Evolutionary conservation across 176 grass and related monocot species (phyloP), one percentile per base, ranked within the genome.

Genomic region (Juncus inflexus): DNA sequence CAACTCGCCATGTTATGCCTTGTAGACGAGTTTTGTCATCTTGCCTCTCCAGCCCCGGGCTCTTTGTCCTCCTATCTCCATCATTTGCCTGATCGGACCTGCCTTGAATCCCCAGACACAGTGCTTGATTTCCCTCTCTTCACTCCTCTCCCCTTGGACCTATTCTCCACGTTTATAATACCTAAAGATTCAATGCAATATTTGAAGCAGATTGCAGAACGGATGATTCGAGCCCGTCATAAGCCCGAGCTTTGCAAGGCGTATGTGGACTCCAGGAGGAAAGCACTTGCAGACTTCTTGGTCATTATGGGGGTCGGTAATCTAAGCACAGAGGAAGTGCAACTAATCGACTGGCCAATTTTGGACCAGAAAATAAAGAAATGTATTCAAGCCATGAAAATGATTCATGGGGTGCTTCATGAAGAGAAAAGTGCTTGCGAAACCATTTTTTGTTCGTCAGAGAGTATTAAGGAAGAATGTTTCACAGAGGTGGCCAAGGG

Each of bases 291-390:
- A 65, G 88, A 91, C 37, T 87, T 73, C 88, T 78, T 87, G 6
- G 57, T 62, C 12, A 74, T 85, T 66, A 80, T 87, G 12, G 88
- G 84, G 2, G 74, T 87, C 52, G 84, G 79, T 8, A 84, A 78
- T 56, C 80, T 84, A 64, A 84, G 80, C 74, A 67, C 78, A 4
- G 80, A 91, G 77, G 88, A 91, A 52, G 88, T 91, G 35, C 80
- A 87, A 66, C 73, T 68, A 4, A 78, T 84, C 7, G 84, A 91
- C 4, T 87, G 88, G 88, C 62, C 16, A 7, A 28, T 74, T 52
- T 81, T 91, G 0, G 84, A 91, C 7, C 70, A 60, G 43, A 91
- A 81, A 81, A 87, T 91, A 84, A 91, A 79, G 74, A 87, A 72
- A 63, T 91, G 88, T 80, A 87, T 84, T 66, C 80, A 86, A 40